Conservation (phyloP, 78 protist genomes). For the Monosiga brevicollis region DNA sequence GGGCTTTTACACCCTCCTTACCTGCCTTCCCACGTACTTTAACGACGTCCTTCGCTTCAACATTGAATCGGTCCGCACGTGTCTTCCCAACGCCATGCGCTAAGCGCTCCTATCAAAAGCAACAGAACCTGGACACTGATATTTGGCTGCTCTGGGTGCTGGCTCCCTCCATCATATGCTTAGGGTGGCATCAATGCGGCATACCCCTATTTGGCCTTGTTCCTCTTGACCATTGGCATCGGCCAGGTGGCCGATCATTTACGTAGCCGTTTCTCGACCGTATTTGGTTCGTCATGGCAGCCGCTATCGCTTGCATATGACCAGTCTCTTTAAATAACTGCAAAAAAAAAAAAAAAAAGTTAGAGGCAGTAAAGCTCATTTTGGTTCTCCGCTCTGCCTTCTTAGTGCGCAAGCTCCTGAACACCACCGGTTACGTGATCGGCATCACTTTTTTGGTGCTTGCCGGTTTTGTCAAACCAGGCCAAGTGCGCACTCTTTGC, state of each 20-base stretch:
- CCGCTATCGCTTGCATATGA: too few relatives aligned
- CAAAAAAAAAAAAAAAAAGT: too few relatives aligned
- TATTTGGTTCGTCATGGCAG: too few relatives aligned
- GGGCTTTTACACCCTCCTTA: not conserved
- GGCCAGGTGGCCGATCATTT: not conserved
- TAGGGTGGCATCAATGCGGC: not conserved
- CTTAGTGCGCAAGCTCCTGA: not conserved
- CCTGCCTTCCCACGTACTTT: not conserved
- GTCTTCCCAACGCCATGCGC: too few relatives aligned
- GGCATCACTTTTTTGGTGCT: not conserved
- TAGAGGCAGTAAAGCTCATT: not conserved
- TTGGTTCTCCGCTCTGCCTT: not conserved
- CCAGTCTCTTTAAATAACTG: too few relatives aligned
- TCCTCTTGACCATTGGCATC: not conserved
- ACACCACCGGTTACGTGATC: not conserved
- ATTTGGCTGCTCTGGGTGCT: too few relatives aligned
- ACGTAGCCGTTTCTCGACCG: too few relatives aligned
- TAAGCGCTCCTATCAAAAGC: too few relatives aligned
- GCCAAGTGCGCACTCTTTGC: not conserved
- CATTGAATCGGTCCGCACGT: too few relatives aligned
- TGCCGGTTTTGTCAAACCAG: not conserved
- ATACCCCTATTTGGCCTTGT: not conserved
- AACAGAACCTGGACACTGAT: too few relatives aligned
- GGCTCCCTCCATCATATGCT: too few relatives aligned
- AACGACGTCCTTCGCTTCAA: not conserved